A percentile compares a stretch with the other conserved stretches of the same genome.
These are phyloP conservation scores for Protomyces inouyei DNA, from an alignment of 1,139 yeast species.

Conservation along the genomic window DNA sequence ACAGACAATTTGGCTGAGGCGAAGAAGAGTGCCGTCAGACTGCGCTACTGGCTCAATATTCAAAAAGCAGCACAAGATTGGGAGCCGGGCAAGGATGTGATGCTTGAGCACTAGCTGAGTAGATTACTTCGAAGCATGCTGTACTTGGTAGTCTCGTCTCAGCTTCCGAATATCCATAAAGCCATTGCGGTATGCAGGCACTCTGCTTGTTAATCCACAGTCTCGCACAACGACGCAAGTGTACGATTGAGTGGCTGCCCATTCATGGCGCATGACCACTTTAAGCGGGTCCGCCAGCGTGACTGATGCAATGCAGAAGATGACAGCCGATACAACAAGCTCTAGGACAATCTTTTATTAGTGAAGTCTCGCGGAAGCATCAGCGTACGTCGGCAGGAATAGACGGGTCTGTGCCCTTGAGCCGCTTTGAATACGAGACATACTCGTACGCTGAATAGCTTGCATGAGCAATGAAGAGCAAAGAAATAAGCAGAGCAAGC, in stretches of 20 bases:
- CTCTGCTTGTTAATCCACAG: not conserved
- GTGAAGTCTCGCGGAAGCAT: not conserved
- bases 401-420: not conserved
- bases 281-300: constrained; percentile 13
- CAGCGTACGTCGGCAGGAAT: constrained; percentile 14
- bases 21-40: constrained; percentile 59
- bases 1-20: constrained; percentile 51
- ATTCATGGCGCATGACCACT: constrained; percentile 7
- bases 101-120: constrained; percentile 30
- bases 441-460: constrained; percentile 18
- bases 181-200: constrained; percentile 4
- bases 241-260: constrained; percentile 18
- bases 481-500: not conserved
- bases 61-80: constrained; percentile 62
- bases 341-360: constrained; percentile 14
- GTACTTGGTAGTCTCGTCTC: constrained; percentile 10
- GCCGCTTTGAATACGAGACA: constrained; percentile 12
- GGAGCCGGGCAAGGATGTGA: constrained; percentile 35
- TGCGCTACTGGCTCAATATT: constrained; percentile 83
- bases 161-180: constrained; percentile 16
- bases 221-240: not conserved
- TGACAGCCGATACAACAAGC: constrained; percentile 1
- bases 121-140: not conserved
- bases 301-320: constrained; percentile 5
- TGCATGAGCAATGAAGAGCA: constrained; percentile 20